Base-by-base conservation (phyloP, 768 basidiomycete species). In the Trametopsis cervina region DNA sequence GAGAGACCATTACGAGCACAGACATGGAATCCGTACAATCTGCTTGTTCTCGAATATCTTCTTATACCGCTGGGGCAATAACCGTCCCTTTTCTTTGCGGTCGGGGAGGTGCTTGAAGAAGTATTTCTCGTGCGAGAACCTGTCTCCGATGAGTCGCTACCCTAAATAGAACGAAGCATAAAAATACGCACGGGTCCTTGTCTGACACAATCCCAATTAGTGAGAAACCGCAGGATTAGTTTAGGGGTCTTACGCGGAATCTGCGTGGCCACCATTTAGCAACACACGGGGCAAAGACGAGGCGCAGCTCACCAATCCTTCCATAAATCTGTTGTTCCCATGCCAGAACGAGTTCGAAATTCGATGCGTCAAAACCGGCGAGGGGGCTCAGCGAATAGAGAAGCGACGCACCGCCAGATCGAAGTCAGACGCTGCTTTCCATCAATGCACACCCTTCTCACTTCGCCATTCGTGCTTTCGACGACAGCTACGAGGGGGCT, bases 341-440 rank as follows among this genome's bases (percentile, higher is more conserved):
- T n/a, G n/a, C n/a, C n/a, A n/a, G n/a, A n/a, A n/a, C n/a, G n/a
- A n/a, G n/a, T n/a, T n/a, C n/a, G n/a, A n/a, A n/a, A n/a, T n/a
- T n/a, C n/a, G n/a, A n/a, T n/a, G n/a, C n/a, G n/a, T n/a, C n/a
- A n/a, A n/a, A n/a, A n/a, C n/a, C n/a, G n/a, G n/a, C n/a, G n/a
- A n/a, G n/a, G n/a, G n/a, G n/a, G n/a, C n/a, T n/a, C n/a, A n/a
- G n/a, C n/a, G n/a, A n/a, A n/a, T n/a, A n/a, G n/a, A n/a, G n/a
- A n/a, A n/a, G n/a, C n/a, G n/a, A 64, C 79, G 13, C 54, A 84
- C 85, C 75, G 69, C 40, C 80, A 71, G 40, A 91, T 82, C 0
- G 85, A 87, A 0, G 85, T 89, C 40, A 89, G 61, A 21, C 89
- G 68, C 60, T 91, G 89, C 58, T 91, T 91, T 15, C 89, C 89